Conservation (phyloP, 2,329 filamentous ascomycete species). For the Teratosphaeria viscida region DNA sequence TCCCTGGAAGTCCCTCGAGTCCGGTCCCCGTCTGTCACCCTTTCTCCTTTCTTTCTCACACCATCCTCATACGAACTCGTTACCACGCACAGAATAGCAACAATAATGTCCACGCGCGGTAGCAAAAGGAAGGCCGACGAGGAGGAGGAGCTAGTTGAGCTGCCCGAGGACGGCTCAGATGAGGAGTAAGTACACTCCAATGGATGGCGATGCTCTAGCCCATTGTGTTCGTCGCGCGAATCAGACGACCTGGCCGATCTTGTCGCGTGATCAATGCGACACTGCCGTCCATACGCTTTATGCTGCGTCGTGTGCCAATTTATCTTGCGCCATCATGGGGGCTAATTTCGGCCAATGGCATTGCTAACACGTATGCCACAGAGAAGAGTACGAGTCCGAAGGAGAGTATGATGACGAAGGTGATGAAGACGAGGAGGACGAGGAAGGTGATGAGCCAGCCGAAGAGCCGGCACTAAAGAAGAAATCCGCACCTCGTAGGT, state of each 20-base stretch:
- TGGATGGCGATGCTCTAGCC: background rate
- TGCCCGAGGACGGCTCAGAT: slow-evolving; percentile 3
- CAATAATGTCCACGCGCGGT: slow-evolving; percentile 6
- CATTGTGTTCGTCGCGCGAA: background rate
- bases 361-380: background rate
- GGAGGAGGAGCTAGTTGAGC: slow-evolving; percentile 2
- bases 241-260: background rate
- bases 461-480: background rate
- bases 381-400: slow-evolving; percentile 5
- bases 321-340: background rate
- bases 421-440: slow-evolving; percentile 4
- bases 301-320: background rate
- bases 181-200: slow-evolving; percentile 3
- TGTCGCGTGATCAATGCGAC: background rate
- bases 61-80: background rate
- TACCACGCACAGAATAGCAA: background rate
- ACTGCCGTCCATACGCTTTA: background rate
- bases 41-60: background rate
- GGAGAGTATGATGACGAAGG: slow-evolving; percentile 2
- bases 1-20: background rate
- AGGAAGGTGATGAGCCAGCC: background rate
- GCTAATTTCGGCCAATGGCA: background rate
- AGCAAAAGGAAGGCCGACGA: slow-evolving; percentile 5
- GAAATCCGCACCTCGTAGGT: background rate
- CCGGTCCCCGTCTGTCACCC: background rate